Conservation (phyloP, 2,329 filamentous ascomycete genomes). For the Diplodia scrobiculata region DNA sequence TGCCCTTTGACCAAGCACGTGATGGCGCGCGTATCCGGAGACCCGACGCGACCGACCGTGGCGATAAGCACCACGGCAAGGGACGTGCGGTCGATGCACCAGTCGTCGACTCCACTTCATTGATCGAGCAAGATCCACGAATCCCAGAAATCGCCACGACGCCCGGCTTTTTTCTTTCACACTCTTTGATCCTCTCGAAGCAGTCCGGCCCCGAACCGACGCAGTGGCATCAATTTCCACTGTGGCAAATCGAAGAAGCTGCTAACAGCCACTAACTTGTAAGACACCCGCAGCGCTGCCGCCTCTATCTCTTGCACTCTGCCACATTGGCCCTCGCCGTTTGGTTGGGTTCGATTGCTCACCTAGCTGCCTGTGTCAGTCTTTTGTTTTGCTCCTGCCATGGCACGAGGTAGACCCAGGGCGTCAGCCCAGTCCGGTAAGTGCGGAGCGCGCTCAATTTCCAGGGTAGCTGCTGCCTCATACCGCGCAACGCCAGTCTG, state of each 20-base stretch:
- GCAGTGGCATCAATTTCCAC: conserved; percentile 6
- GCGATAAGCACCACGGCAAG: conserved; percentile 9
- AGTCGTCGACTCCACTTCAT: conserved; percentile 6
- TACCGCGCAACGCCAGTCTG: background rate
- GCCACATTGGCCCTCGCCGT: background rate
- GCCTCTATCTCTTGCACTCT: background rate
- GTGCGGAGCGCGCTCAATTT: background rate
- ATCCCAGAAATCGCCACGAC: background rate
- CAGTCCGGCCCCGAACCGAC: background rate
- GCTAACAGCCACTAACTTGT: conserved; percentile 14
- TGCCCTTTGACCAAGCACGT: background rate
- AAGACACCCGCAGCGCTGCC: conserved; percentile 6
- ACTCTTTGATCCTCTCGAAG: background rate
- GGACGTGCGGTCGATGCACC: conserved; percentile 15
- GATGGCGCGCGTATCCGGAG: background rate
- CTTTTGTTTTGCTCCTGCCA: background rate
- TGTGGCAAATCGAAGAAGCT: conserved; percentile 19
- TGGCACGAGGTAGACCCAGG: conserved; percentile 19
- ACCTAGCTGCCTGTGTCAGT: background rate
- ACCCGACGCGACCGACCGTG: background rate
- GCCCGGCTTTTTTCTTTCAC: background rate
- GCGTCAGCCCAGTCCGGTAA: conserved; percentile 15
- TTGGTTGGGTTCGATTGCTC: background rate
- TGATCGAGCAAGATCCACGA: conserved; percentile 4
- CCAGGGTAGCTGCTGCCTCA: background rate